A percentile compares a stretch with the other conserved stretches of the same genome.
Evolutionary conservation across 345 rosid species (phyloP).

Genomic region (Linum trigynum): DNA sequence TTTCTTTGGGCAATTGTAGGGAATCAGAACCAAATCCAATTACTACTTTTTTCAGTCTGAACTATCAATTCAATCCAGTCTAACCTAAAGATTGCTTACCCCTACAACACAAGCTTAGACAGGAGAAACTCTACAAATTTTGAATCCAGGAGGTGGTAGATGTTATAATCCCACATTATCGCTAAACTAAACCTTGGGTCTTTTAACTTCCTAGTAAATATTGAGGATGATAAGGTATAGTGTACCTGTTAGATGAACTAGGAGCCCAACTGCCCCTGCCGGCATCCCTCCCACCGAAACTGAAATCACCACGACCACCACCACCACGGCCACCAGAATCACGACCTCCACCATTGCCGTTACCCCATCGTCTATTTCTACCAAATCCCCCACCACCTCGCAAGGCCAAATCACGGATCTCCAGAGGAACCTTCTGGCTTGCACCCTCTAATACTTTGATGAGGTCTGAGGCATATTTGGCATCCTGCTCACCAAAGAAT

Average conservation of each 20-base stretch:
- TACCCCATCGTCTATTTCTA: conserved; percentile 69
- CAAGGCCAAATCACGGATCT: conserved; percentile 78
- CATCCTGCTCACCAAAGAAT: conserved; percentile 84
- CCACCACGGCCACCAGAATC: conserved; percentile 58
- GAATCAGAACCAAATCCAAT: too few species aligned
- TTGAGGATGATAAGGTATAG: too few species aligned
- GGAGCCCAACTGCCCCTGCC: conserved; percentile 45
- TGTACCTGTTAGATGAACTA: conserved; percentile 9
- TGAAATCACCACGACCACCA: conserved; percentile 17
- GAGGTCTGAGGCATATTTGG: conserved; percentile 77
- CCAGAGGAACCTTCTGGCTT: conserved; percentile 72
- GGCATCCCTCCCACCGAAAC: conserved; percentile 40
- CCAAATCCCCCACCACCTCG: conserved; percentile 63
- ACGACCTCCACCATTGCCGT: conserved; percentile 48
- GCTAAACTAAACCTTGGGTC: too few species aligned
- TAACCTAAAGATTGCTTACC: not conserved
- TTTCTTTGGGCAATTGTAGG: too few species aligned
- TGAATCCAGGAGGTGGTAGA: too few species aligned
- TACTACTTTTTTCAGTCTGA: too few species aligned
- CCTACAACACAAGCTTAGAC: too few species aligned
- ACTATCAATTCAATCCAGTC: conserved; percentile 27
- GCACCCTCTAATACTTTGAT: conserved; percentile 91
- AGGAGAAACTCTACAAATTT: too few species aligned
- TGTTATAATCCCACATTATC: too few species aligned
- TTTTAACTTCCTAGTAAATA: too few species aligned